Evolutionary conservation across 192 early-diverging fungal genomes (phyloP).

Genomic region (Umbelopsis isabellina): DNA sequence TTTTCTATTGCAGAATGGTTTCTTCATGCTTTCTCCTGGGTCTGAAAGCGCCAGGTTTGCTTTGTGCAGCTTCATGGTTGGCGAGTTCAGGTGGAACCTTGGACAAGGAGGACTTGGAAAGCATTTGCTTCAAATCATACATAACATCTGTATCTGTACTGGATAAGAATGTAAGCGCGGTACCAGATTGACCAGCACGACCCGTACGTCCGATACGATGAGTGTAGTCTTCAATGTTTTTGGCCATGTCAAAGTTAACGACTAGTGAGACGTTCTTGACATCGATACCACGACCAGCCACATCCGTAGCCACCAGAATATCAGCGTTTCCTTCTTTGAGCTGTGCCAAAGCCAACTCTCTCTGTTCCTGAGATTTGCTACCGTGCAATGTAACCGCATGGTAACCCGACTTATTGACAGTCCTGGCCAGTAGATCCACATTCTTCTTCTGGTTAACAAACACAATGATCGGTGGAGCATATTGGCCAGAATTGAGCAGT

Average conservation of each 20-base stretch:
- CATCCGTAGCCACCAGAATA: constrained; percentile 96
- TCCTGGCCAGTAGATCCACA: constrained; percentile 80
- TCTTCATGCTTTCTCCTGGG: constrained; percentile 60
- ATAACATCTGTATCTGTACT: constrained; percentile 83
- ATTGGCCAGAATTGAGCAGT: constrained; percentile 67
- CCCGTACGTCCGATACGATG: constrained; percentile 99
- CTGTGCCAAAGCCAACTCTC: constrained; percentile 83
- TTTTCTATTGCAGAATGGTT: constrained; percentile 44
- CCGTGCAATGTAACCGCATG: constrained; percentile 86
- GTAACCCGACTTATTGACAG: constrained; percentile 75
- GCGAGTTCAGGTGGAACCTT: constrained; percentile 84
- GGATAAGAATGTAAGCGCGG: constrained; percentile 88
- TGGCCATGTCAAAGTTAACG: constrained; percentile 98
- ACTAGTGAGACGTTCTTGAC: constrained; percentile 96
- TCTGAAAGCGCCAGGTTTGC: constrained; percentile 65
- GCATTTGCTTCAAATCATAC: constrained; percentile 76
- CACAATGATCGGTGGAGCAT: constrained; percentile 88
- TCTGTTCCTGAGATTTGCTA: constrained; percentile 97
- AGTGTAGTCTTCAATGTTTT: constrained; percentile 97
- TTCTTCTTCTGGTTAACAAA: constrained; percentile 98
- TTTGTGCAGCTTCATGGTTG: constrained; percentile 83
- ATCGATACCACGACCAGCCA: constrained; percentile 99
- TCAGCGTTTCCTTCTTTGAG: constrained; percentile 83
- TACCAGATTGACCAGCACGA: constrained; percentile 91
- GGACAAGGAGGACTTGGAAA: constrained; percentile 76